These are phyloP conservation scores for Komagataea norvegica DNA, from an alignment of 1,139 yeast species.

Conservation along the genomic window DNA sequence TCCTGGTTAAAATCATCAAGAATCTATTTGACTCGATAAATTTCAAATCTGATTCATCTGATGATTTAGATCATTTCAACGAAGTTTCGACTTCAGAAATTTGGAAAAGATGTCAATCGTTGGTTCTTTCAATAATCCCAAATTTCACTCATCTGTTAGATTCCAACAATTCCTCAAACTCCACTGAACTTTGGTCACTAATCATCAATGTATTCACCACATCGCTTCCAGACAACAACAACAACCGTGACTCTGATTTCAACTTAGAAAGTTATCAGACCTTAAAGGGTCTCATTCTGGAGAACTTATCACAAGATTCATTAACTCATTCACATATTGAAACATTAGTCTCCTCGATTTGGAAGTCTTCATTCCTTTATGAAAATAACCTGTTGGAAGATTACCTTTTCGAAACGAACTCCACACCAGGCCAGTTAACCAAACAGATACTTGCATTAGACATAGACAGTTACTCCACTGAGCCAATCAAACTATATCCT, in stretches of 20 bases:
- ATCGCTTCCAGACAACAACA: slow-evolving; percentile 32
- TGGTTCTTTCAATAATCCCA: slow-evolving; percentile 30
- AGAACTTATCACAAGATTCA: slow-evolving; percentile 30
- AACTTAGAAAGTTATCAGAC: slow-evolving; percentile 45
- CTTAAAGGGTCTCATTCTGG: slow-evolving; percentile 41
- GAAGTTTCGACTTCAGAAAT: slow-evolving; percentile 25
- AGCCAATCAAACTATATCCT: slow-evolving; percentile 32
- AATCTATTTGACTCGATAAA: slow-evolving; percentile 38
- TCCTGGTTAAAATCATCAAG: slow-evolving; percentile 37
- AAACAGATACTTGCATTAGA: slow-evolving; percentile 29
- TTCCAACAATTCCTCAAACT: slow-evolving; percentile 4
- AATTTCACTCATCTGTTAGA: slow-evolving; percentile 21
- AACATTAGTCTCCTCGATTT: slow-evolving; percentile 40
- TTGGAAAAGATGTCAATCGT: slow-evolving; percentile 29
- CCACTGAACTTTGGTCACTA: slow-evolving; percentile 39
- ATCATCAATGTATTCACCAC: slow-evolving; percentile 41
- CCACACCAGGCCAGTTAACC: slow-evolving; percentile 30
- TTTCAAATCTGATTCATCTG: slow-evolving; percentile 34
- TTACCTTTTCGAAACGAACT: slow-evolving; percentile 29
- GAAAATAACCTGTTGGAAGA: slow-evolving; percentile 43
- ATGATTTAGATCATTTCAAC: slow-evolving; percentile 27
- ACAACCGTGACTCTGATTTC: slow-evolving; percentile 39
- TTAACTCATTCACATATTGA: slow-evolving; percentile 33
- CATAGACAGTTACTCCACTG: slow-evolving; percentile 41
- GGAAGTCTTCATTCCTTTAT: slow-evolving; percentile 49